Evolutionary conservation across 2,329 filamentous ascomycete genomes (phyloP), one percentile per base, ranked within the genome.

Genomic region (Phyllosticta paracitricarpa): DNA sequence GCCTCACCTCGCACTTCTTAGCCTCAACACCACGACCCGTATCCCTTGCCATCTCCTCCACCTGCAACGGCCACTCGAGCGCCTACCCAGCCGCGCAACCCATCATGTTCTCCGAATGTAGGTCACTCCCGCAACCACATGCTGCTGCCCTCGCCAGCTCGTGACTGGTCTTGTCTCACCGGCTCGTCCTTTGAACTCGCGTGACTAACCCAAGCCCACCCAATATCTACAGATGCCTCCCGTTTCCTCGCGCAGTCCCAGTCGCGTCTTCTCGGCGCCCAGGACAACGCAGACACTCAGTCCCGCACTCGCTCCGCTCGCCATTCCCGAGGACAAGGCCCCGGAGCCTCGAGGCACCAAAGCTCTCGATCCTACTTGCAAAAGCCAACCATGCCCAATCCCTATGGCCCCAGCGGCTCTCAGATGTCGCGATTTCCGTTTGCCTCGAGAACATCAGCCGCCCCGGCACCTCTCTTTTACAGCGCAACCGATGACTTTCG

Each of bases 241-340:
- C 88, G 88, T 68, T 99, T 99, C 75, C 85, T 99, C 69, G 90
- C 92, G 64, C 94, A 97, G 83, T 97, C 92, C 67, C 92, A 96
- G 80, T 96, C 92, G 64, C 88, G 91, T 65, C 81, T 97, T 69
- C 90, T 88, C 67, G 91, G 76, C 84, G 88, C 72, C 76, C 83
- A 77, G 66, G 56, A 62, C 30, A 62, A 54, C 60, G 56, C 51
- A 14, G 60, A 62, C 9, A 30, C 48, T 48, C 55, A 72, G 66
- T 66, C 72, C 10, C 63, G 58, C 59, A 84, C 61, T 74, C 78
- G 58, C 72, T 67, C 67, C 74, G 80, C 67, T 69, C 74, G 75
- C 66, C 78, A 75, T 70, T 48, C 40, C 40, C 78, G 56, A 76
- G 57, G 72, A 77, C 70, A 79, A 77, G 69, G 79, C 78, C 64